A percentile compares a stretch with the other conserved stretches of the same genome.
These are phyloP conservation scores for Corynascus novoguineensis DNA, from an alignment of 495 filamentous ascomycete genomes.

Conservation along the genomic window DNA sequence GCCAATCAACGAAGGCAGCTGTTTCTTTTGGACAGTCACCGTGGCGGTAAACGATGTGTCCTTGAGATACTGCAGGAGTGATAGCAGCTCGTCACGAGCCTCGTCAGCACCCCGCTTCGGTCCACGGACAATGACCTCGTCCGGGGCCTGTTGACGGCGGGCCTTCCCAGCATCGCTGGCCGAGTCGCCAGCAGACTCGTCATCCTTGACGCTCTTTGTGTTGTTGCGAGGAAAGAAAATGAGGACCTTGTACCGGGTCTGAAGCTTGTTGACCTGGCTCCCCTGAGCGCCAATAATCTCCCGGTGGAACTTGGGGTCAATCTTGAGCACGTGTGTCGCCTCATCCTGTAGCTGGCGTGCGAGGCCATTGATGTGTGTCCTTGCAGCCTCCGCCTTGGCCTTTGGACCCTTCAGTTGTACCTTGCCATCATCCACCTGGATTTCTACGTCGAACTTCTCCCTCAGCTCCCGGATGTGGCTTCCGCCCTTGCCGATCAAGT, in stretches of 20 bases:
- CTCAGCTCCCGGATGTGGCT: constrained; percentile 94
- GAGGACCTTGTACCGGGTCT: constrained; percentile 83
- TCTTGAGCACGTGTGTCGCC: constrained; percentile 76
- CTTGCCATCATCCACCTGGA: constrained; percentile 73
- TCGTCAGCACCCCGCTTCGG: constrained; percentile 86
- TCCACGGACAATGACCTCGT: constrained; percentile 88
- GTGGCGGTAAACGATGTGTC: constrained; percentile 74
- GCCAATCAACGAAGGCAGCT: constrained; percentile 85
- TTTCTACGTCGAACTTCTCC: constrained; percentile 95
- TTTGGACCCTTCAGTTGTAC: constrained; percentile 58
- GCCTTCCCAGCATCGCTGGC: constrained; percentile 65
- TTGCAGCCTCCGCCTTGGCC: constrained; percentile 72
- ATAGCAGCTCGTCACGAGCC: constrained; percentile 82
- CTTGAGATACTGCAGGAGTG: constrained; percentile 75
- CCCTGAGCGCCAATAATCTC: constrained; percentile 88
- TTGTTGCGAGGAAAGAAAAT: constrained; percentile 84
- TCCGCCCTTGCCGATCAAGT: constrained; percentile 85
- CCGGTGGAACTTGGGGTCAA: constrained; percentile 78
- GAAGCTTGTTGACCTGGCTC: constrained; percentile 84
- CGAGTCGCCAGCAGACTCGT: constrained; percentile 61
- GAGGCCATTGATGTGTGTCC: constrained; percentile 65
- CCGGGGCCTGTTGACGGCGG: constrained; percentile 67
- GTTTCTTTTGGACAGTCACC: constrained; percentile 79
- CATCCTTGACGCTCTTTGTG: constrained; percentile 53
- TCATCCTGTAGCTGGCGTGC: constrained; percentile 82